Percentiles rank a stretch among this genome's conserved stretches.
Evolutionary conservation across 2,329 filamentous ascomycete species (phyloP).

Genomic region (Aureobasidium uvarum): DNA sequence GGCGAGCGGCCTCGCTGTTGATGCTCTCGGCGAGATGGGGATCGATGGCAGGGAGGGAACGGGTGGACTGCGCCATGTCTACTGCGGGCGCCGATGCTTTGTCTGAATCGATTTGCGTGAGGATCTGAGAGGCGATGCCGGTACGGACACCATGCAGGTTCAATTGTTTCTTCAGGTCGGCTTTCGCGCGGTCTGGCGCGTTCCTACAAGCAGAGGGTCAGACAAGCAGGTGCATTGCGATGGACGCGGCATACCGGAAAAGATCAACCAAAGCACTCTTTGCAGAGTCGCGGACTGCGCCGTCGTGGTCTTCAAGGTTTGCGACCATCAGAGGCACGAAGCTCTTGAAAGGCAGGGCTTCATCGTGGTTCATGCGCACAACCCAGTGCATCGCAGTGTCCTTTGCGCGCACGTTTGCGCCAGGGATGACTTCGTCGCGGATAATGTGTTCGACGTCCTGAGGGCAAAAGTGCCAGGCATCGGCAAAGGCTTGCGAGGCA

Average conservation of each 20-base stretch:
- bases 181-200: conserved; percentile 79
- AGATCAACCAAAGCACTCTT: conserved; percentile 82
- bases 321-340: conserved; percentile 84
- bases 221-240: neutral
- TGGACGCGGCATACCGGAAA: conserved; percentile 60
- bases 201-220: conserved; percentile 50
- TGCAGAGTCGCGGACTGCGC: conserved; percentile 78
- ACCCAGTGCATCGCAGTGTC: conserved; percentile 85
- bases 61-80: conserved; percentile 45
- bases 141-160: conserved; percentile 81
- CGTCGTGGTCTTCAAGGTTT: conserved; percentile 85
- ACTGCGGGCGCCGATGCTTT: conserved; percentile 33
- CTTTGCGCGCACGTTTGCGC: conserved; percentile 80
- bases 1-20: conserved; percentile 51
- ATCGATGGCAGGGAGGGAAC: conserved; percentile 42
- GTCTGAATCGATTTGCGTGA: conserved; percentile 59
- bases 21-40: conserved; percentile 46
- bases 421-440: conserved; percentile 72
- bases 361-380: conserved; percentile 76
- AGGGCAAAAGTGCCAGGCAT: conserved; percentile 69
- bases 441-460: conserved; percentile 77
- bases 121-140: conserved; percentile 78
- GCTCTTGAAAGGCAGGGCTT: conserved; percentile 73
- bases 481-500: conserved; percentile 71
- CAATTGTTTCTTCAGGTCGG: conserved; percentile 83